Evolutionary conservation across 2,329 filamentous ascomycete genomes (phyloP), one percentile per base, ranked within the genome.

Genomic region (Penicillium decumbens): DNA sequence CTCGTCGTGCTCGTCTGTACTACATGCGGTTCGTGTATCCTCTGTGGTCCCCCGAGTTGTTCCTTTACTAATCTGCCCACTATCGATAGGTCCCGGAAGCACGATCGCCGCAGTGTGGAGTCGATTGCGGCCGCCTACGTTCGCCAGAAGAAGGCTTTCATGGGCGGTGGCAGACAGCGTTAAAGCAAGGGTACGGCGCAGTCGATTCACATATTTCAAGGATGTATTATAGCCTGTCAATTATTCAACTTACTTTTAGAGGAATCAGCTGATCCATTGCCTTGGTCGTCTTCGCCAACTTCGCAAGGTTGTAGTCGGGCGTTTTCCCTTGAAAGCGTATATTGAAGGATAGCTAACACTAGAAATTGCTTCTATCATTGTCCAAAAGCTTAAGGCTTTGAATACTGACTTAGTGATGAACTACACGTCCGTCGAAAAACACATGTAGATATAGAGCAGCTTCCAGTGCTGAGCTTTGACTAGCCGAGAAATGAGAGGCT

Each of bases 101-200:
- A 95, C 72, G 90, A 95, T 72, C 82, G 89, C 74, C 88, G 90
- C 54, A 89, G 82, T 63, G 88, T 95, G 56, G 88, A 95, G 69
- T 83, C 87, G 58, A 77, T 92, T 63, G 89, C 95, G 50, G 75
- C 78, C 61, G 78, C 80, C 57, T 90, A 85, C 65, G 70, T 81
- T 62, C 75, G 77, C 65, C 71, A 77, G 62, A 77, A 77, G 63
- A 71, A 72, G 49, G 74, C 70, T 38, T 78, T 57, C 69, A 67
- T 50, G 66, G 67, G 60, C 47, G 54, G 59, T 42, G 48, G 53
- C 48, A 60, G 54, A 49, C 53, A 56, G 46, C 59, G 49, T 61
- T 57, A 45, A 43, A 28, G 41, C 41, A 45, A 50, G n/a, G 35
- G 27, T 30, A 20, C 30, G 42, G 41, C 25, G 39, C 46, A 32